Base-by-base conservation (phyloP, 345 rosid genomes). In the Angophora floribunda region DNA sequence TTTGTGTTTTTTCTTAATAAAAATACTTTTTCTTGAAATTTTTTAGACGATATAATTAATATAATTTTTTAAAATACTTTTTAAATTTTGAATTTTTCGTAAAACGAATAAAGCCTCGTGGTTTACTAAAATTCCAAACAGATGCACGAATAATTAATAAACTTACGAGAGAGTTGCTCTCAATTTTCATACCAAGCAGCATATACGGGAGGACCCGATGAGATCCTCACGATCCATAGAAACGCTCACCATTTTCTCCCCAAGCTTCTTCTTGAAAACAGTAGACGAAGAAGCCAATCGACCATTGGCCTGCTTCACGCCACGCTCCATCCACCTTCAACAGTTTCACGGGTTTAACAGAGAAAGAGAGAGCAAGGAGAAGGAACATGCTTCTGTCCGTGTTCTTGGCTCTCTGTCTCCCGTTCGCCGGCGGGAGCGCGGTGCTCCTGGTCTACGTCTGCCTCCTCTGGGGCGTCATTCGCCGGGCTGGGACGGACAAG, bases 361-460 rank as follows among this genome's bases (percentile, higher is more conserved):
- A 24, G n/a, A 59, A 0, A 24, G 0, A 36, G 0, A 75, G 41
- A 75, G 26, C 26, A 19, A 75, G 6, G 16, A 22, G 5, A 45
- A 32, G 49, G 30, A 30, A 50, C 79, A 94, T 95, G 97, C 87
- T 96, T 5, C 89, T 90, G 41, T 92, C 96, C 1, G 93, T 95
- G 21, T 93, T 97, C 85, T 32, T 96, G 87, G 97, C 94, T 30
- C 96, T 97, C 12, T 95, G 94, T n/a, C 89, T 96, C 14, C 97
- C 98, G 1, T 93, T 95, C 52, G 92, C 94, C 1, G 98, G 98
- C 87, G 94, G 95, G 95, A 92, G 96, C 87, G 91, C 91, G 1
- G 89, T 95, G 26, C 93, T 97, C 87, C 45, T 94, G 70, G 88
- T 97, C 65, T 95, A 95, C 86, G 79, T 96, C 50, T 93, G 93